Base-by-base conservation (phyloP, 768 basidiomycete genomes). In the Terana coerulea region DNA sequence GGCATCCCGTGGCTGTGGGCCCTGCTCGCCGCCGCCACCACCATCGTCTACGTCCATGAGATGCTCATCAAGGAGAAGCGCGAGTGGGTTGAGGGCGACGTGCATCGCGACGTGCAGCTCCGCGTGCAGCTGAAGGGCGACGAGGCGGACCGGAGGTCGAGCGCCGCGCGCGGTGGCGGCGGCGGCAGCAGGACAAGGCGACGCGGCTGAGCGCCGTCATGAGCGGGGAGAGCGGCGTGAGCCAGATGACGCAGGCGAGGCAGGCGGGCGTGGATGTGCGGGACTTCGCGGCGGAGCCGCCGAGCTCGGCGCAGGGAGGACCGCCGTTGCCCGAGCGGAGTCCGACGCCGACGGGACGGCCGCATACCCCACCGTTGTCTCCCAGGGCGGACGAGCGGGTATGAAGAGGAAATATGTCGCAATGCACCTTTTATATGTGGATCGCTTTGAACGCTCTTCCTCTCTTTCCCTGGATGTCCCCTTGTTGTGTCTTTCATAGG, bases 1-100 rank as follows among this genome's bases (percentile, higher is more conserved):
- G 61, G 65, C 34, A 39, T 67, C 12, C 64, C 64, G 2, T 67
- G 65, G 65, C 49, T 67, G 6, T 67, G 64, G 64, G 64, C 61
- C 6, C 52, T 67, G 44, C 42, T 59, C 41, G 33, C 45, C 11
- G 40, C 55, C 5, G 40, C 50, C 12, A 28, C 46, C 15, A 62
- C 62, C 3, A 41, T 58, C 22, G 33, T 39, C 19, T 62, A 52
- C 51, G 53, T 54, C 3, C 24, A 47, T 30, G 3, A 36, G 39
- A 30, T 48, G 39, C 52, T 54, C 24, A 5, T n/a, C 7, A 28
- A 5, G 26, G 52, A 54, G 47, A 9, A 8, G 22, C 17, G 9
- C 12, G 35, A 30, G 28, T 54, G 52, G 47, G 52, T 31, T n/a
- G 24, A 11, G 9, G 47, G n/a, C 17, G 15, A 48, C 31, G 52